Conservation (phyloP, 2,329 filamentous ascomycete genomes). For the Leptographium lundbergii region DNA sequence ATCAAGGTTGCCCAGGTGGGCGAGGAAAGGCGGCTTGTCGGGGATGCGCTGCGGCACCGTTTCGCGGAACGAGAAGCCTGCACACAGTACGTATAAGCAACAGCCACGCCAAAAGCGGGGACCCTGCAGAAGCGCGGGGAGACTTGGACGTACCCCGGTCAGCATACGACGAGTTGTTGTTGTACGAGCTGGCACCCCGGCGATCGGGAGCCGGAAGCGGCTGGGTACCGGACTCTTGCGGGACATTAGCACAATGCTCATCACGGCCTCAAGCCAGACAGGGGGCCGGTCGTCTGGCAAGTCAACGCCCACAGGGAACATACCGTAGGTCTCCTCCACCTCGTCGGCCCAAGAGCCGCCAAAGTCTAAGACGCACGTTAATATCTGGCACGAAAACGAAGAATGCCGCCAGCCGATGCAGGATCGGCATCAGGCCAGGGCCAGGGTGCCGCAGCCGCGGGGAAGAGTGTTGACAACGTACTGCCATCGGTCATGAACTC, state of each 20-base stretch:
- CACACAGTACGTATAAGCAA: not conserved
- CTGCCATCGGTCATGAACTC: slow-evolving; percentile 88
- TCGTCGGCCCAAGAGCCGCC: slow-evolving; percentile 96
- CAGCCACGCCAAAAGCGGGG: not conserved
- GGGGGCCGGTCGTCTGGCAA: slow-evolving; percentile 8
- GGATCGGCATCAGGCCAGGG: not conserved
- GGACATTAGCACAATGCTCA: not conserved
- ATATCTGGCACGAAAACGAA: not conserved
- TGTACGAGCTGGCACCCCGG: slow-evolving; percentile 17
- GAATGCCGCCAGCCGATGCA: not conserved
- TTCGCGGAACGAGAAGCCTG: slow-evolving; percentile 49
- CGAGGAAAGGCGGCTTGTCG: slow-evolving; percentile 85
- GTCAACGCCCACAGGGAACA: slow-evolving; percentile 23
- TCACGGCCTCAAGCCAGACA: not conserved
- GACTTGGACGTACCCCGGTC: slow-evolving; percentile 11
- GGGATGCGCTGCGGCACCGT: slow-evolving; percentile 62
- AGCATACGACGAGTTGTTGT: slow-evolving; percentile 10
- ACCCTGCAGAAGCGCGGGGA: not conserved
- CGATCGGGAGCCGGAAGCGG: slow-evolving; percentile 40
- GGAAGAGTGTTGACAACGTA: slow-evolving; percentile 32
- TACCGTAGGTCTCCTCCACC: slow-evolving; percentile 82
- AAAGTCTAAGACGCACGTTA: slow-evolving; percentile 23
- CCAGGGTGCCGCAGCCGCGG: not conserved
- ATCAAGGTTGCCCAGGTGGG: slow-evolving; percentile 90
- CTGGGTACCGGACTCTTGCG: slow-evolving; percentile 24